phyloP scores from a whole-genome alignment of 2,329 filamentous ascomycete species.

The Bretziella fagacearum region DNA sequence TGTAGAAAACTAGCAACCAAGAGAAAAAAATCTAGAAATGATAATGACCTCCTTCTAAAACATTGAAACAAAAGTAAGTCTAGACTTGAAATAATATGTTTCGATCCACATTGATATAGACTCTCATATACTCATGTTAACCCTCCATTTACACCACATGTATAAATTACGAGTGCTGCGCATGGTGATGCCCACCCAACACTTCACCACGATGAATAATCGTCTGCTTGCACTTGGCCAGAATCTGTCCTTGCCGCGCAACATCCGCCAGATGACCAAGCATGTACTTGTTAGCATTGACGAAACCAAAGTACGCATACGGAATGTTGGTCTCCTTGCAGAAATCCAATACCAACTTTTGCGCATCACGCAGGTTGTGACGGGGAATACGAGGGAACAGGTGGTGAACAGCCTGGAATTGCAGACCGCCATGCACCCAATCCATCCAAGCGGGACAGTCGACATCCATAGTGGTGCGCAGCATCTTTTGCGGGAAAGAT shows the following conservation, averaged over 20 bases:
- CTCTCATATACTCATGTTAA: no score
- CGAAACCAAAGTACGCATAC: conserved; percentile 73
- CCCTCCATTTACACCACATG: no score
- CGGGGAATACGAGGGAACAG: conserved; percentile 68
- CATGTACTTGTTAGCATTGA: conserved; percentile 67
- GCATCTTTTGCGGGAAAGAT: conserved; percentile 78
- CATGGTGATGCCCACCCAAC: conserved; percentile 13
- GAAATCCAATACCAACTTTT: conserved; percentile 63
- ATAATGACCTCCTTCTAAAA: not conserved
- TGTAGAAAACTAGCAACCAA: no score
- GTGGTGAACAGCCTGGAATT: conserved; percentile 82
- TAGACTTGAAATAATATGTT: not conserved
- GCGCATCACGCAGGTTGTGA: conserved; percentile 62
- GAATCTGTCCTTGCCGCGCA: conserved; percentile 58
- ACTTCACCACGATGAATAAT: conserved; percentile 14
- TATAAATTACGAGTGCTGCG: conserved; percentile 15
- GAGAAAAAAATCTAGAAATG: not conserved
- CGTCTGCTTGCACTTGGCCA: conserved; percentile 51
- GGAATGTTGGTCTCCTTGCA: conserved; percentile 69
- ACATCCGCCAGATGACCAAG: conserved; percentile 63
- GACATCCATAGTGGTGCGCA: conserved; percentile 86
- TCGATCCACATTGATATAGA: not conserved
- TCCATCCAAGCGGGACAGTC: conserved; percentile 79
- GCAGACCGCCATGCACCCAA: conserved; percentile 74
- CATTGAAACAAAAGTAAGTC: not conserved